These are phyloP conservation scores for Ceratocystiopsis sp. DNA, from an alignment of 2,329 filamentous ascomycete species.

Conservation along the genomic window DNA sequence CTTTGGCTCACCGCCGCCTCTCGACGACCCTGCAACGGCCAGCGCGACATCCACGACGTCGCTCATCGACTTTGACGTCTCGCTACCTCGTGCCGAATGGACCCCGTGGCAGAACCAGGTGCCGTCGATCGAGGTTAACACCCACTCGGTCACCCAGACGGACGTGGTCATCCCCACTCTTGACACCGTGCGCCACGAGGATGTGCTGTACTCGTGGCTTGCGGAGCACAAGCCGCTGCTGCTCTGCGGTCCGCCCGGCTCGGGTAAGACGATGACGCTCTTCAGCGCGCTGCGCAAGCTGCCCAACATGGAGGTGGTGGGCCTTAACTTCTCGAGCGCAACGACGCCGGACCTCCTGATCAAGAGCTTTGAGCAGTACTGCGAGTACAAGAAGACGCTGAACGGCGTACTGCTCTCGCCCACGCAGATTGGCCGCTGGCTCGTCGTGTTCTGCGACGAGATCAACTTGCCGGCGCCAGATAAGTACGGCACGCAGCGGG, in stretches of 20 bases:
- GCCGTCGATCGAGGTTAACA: slow-evolving; percentile 89
- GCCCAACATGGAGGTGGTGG: slow-evolving; percentile 97
- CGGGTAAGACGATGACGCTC: slow-evolving; percentile 98
- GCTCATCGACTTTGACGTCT: slow-evolving; percentile 90
- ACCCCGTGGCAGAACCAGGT: slow-evolving; percentile 88
- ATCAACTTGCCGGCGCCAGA: slow-evolving; percentile 98
- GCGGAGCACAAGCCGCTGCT: slow-evolving; percentile 95
- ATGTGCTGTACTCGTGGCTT: slow-evolving; percentile 98
- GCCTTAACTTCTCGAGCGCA: slow-evolving; percentile 97
- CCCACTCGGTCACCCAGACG: slow-evolving; percentile 92
- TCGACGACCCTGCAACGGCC: slow-evolving; percentile 46
- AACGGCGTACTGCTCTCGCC: slow-evolving; percentile 93
- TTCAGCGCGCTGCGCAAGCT: slow-evolving; percentile 95
- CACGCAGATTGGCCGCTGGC: slow-evolving; percentile 90
- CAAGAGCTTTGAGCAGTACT: slow-evolving; percentile 99
- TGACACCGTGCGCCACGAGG: slow-evolving; percentile 93
- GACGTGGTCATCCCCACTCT: slow-evolving; percentile 97
- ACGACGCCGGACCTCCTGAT: slow-evolving; percentile 95
- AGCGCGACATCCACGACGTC: slow-evolving; percentile 25
- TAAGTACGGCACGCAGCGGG: slow-evolving; percentile 91
- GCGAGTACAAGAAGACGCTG: slow-evolving; percentile 96
- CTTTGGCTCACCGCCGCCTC: slow-evolving; percentile 58
- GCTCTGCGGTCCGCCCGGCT: slow-evolving; percentile 92
- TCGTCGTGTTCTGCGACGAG: slow-evolving; percentile 97
- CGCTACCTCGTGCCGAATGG: slow-evolving; percentile 78